A percentile compares a stretch with the other conserved stretches of the same genome.
These are phyloP conservation scores for Pouteria glomerata DNA, from an alignment of 148 eudicot genomes.

Conservation along the genomic window DNA sequence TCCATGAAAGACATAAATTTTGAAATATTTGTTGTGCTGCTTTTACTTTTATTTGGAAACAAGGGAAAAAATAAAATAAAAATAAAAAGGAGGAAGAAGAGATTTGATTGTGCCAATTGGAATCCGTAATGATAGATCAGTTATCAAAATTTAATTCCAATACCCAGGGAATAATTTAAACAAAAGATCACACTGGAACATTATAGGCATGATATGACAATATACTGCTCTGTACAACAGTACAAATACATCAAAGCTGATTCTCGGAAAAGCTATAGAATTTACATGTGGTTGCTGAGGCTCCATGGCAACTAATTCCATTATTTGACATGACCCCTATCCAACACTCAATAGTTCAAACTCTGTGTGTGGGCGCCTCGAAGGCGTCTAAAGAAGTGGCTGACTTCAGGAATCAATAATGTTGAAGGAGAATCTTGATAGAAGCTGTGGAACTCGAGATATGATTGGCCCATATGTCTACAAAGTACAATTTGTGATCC, in stretches of 20 bases:
- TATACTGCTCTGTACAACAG: background rate
- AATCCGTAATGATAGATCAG: background rate
- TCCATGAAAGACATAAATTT: no score
- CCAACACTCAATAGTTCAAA: background rate
- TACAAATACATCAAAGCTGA: background rate
- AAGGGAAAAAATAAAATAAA: no score
- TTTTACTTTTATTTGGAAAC: no score
- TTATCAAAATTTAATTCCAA: background rate
- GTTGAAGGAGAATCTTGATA: slow-evolving; percentile 60
- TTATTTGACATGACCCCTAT: background rate
- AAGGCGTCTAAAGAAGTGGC: background rate
- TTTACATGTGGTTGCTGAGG: background rate
- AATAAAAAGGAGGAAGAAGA: background rate
- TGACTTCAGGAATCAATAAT: slow-evolving; percentile 29
- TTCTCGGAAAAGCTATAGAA: background rate
- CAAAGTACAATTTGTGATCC: background rate
- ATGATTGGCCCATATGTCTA: slow-evolving; percentile 67
- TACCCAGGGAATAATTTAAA: background rate
- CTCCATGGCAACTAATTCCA: background rate
- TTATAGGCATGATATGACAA: background rate
- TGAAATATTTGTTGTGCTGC: no score
- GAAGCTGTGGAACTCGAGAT: slow-evolving; percentile 65
- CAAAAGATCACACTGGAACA: background rate
- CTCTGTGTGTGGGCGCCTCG: no score
- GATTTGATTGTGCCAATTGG: background rate